Evolutionary conservation across 192 early-diverging fungal genomes (phyloP), one percentile per base, ranked within the genome.

Genomic region (Helicostylum pulchrum): DNA sequence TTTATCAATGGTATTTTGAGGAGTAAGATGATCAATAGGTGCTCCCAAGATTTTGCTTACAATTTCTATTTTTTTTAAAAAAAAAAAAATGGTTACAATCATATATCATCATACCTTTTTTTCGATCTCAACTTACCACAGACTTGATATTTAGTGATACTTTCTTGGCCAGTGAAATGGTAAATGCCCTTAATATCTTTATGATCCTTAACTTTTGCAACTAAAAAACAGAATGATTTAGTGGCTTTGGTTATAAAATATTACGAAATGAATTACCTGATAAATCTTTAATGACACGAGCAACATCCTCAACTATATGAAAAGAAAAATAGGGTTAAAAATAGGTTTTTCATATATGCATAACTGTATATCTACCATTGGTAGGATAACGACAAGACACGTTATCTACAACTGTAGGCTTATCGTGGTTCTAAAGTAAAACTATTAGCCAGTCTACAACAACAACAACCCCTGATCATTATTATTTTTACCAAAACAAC

Each of bases 351-450:
- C 4, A 12, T 12, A 10, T 46, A 21, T 5, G n/a, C 23, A n/a
- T 14, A n/a, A 11, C 2, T n/a, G 20, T 7, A 43, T 32, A 3
- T 26, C 58, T 82, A 81, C 82, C 82, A 64, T 93, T 89, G n/a
- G 91, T 92, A 3, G 94, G 94, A 72, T 86, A 96, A 46, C 94
- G 80, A 14, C 70, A 65, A 23, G 85, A 83, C 52, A 76, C 77
- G 48, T 90, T 77, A 66, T 96, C 92, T 77, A 94, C 90, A 12
- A 78, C 61, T 2, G 70, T 73, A 34, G 45, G 34, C 62, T 87
- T 87, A 23, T 47, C 53, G 10, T 30, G 21, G 49, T 80, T 74
- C 73, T 83, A 50, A 46, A 52, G 57, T 19, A 10, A 39, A 39
- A 39, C 1, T 9, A 39, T 39, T 9, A 39, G 36, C 26, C 1